Percentiles rank a stretch among this genome's conserved stretches.
Evolutionary conservation across 2,329 filamentous ascomycete species (phyloP).

Genomic region (Ceratocystis diversiconidia): DNA sequence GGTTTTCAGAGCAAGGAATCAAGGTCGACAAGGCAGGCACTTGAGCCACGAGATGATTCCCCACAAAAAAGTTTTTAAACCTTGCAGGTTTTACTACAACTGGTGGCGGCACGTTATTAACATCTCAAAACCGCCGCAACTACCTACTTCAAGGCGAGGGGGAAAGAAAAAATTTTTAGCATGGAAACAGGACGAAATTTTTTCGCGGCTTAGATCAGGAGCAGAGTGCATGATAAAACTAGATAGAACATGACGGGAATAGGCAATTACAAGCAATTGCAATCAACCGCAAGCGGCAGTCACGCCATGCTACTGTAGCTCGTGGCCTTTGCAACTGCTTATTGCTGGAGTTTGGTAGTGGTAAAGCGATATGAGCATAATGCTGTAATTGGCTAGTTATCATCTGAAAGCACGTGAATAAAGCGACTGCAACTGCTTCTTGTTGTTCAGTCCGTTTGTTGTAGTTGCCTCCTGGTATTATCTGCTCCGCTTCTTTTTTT

Average conservation of each 20-base stretch:
- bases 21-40: slow-evolving; percentile 4
- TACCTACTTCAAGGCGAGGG: not conserved
- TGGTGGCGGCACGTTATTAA: not conserved
- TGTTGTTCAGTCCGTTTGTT: not conserved
- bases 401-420: too few species aligned
- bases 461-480: slow-evolving; percentile 7
- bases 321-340: not conserved
- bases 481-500: slow-evolving; percentile 1
- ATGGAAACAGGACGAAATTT: not conserved
- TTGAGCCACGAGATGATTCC: slow-evolving; percentile 4
- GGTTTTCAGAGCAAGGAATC: not conserved
- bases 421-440: not conserved
- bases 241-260: not conserved
- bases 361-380: not conserved
- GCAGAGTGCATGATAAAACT: not conserved
- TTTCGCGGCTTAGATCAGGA: not conserved
- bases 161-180: not conserved
- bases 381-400: not conserved
- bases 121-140: not conserved
- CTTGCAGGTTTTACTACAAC: not conserved
- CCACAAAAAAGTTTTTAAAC: slow-evolving; percentile 12
- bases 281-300: not conserved
- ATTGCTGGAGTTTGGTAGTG: not conserved
- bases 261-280: not conserved
- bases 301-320: not conserved